These are phyloP conservation scores for Chionographis japonica DNA, from an alignment of 106 monocot species.

Conservation along the genomic window DNA sequence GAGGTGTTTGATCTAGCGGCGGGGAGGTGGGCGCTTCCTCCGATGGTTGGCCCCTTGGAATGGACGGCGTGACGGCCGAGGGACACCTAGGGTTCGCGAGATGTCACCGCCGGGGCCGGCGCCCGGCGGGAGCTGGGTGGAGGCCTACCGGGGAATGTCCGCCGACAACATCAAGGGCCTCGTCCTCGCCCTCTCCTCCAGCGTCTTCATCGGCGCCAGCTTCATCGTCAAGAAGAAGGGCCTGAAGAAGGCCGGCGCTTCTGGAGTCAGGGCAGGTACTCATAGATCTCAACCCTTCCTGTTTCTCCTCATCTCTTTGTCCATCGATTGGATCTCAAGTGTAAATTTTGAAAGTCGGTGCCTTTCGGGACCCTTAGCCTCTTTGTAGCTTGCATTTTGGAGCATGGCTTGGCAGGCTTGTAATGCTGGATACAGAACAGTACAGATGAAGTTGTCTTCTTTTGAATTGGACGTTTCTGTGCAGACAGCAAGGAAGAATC, in stretches of 20 bases:
- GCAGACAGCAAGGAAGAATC: too few species aligned
- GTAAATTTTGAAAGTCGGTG: background rate
- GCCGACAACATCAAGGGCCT: constrained; percentile 67
- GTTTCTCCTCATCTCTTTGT: too few species aligned
- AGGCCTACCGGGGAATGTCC: constrained; percentile 49
- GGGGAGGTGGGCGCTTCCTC: background rate
- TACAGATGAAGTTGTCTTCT: too few species aligned
- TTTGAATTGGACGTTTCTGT: too few species aligned
- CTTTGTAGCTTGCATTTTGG: background rate
- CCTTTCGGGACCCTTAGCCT: too few species aligned
- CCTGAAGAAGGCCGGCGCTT: constrained; percentile 73
- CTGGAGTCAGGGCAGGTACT: constrained; percentile 82
- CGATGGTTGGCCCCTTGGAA: background rate
- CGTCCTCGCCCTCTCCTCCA: constrained; percentile 67
- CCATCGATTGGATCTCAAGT: background rate
- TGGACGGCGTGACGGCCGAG: background rate
- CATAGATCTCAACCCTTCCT: too few species aligned
- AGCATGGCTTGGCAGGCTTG: background rate
- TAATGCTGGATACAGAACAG: too few species aligned
- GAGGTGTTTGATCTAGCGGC: background rate
- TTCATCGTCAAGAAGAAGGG: constrained; percentile 90
- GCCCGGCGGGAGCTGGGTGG: constrained; percentile 9
- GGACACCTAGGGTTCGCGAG: background rate
- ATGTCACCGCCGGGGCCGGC: constrained; percentile 6
- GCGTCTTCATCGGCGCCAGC: constrained; percentile 71